phyloP scores from a whole-genome alignment of 805 yeast species.

The Cyberlindnera nakhonratchasimensis region DNA sequence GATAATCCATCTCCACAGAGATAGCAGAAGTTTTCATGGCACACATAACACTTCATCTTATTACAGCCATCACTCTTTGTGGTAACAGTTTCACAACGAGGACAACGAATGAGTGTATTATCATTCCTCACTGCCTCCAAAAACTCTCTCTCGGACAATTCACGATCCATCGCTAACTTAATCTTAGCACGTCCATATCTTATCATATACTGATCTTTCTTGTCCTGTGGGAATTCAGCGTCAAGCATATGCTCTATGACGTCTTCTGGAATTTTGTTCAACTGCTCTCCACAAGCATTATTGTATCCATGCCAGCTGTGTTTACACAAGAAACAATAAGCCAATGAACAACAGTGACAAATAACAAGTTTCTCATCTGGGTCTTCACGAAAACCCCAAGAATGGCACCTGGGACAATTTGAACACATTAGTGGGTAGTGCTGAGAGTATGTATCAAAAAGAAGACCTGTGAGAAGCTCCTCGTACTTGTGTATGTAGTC shows the following conservation, averaged over 20 bases:
- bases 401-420: constrained; percentile 51
- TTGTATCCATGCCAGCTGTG: constrained; percentile 61
- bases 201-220: background rate
- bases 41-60: constrained; percentile 53
- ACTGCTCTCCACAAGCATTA: constrained; percentile 40
- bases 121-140: constrained; percentile 40
- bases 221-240: constrained; percentile 23
- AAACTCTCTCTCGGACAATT: constrained; percentile 44
- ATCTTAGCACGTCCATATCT: constrained; percentile 45
- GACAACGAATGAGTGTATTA: constrained; percentile 47
- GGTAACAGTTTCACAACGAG: constrained; percentile 46
- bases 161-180: constrained; percentile 41
- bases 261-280: constrained; percentile 29
- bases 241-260: constrained; percentile 25
- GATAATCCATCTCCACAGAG: constrained; percentile 44
- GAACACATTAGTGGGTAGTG: constrained; percentile 47
- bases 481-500: constrained; percentile 36
- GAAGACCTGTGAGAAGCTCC: constrained; percentile 35
- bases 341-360: constrained; percentile 47
- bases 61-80: constrained; percentile 63
- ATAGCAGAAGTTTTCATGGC: constrained; percentile 49
- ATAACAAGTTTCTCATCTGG: constrained; percentile 43
- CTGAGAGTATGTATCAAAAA: constrained; percentile 41
- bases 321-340: constrained; percentile 53
- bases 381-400: constrained; percentile 45